Percentiles rank a stretch among this genome's conserved stretches.
These are phyloP conservation scores for Eucalyptus curtisii DNA, from an alignment of 345 rosid species.

Conservation along the genomic window DNA sequence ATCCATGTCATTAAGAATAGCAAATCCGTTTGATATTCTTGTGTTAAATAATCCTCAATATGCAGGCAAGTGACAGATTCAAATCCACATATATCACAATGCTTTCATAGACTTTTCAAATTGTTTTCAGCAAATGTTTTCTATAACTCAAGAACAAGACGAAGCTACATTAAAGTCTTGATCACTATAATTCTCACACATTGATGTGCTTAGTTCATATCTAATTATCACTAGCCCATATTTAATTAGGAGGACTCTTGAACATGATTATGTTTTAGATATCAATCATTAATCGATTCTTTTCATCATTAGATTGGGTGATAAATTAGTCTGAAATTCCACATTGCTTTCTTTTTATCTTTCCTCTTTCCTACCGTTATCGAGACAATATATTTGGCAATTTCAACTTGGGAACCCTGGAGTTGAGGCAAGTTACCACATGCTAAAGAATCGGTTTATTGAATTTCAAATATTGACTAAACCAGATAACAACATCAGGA, in stretches of 20 bases:
- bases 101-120: background rate
- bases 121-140: background rate
- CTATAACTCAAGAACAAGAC: background rate
- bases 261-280: background rate
- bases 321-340: background rate
- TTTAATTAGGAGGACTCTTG: background rate
- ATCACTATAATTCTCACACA: background rate
- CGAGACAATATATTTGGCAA: background rate
- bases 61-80: background rate
- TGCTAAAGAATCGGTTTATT: background rate
- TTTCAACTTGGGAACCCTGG: background rate
- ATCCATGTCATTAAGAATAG: background rate
- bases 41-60: background rate
- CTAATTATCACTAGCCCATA: background rate
- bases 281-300: background rate
- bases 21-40: rapidly evolving
- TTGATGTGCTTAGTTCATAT: background rate
- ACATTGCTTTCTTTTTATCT: background rate
- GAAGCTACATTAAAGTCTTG: background rate
- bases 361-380: background rate
- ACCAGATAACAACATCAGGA: background rate
- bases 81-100: background rate
- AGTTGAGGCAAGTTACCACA: background rate
- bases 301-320: background rate
- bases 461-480: background rate